A percentile compares a stretch with the other conserved stretches of the same genome.
Evolutionary conservation across 495 filamentous ascomycete species (phyloP).

Genomic region (Penicillium goetzii): DNA sequence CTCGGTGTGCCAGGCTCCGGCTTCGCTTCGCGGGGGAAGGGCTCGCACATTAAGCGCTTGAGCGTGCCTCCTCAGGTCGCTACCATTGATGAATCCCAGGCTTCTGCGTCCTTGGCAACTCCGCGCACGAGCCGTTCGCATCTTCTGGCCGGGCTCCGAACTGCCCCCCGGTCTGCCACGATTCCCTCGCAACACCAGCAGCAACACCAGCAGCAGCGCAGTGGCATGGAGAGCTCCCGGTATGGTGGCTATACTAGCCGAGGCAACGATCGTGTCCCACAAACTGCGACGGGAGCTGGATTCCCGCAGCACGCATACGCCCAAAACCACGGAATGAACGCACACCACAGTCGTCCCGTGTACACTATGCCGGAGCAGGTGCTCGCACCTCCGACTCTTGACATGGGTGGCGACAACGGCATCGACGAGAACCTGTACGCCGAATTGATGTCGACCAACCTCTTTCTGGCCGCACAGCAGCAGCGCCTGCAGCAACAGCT

Average conservation of each 20-base stretch:
- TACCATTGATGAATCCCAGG: constrained; percentile 67
- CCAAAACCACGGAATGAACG: constrained; percentile 46
- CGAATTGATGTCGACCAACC: constrained; percentile 80
- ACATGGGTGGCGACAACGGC: constrained; percentile 63
- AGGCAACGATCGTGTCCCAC: constrained; percentile 55
- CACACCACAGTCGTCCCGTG: constrained; percentile 55
- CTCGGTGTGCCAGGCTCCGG: constrained; percentile 76
- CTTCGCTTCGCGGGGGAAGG: constrained; percentile 81
- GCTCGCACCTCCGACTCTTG: constrained; percentile 78
- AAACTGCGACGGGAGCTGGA: constrained; percentile 63
- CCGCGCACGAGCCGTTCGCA: constrained; percentile 94
- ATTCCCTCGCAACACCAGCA: constrained; percentile 62
- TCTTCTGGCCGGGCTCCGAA: constrained; percentile 89
- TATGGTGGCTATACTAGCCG: constrained; percentile 47
- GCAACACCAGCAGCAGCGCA: constrained; percentile 44
- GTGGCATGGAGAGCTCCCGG: constrained; percentile 50
- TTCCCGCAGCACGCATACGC: constrained; percentile 57
- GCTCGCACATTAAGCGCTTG: constrained; percentile 83
- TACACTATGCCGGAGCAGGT: constrained; percentile 81
- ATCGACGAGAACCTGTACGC: constrained; percentile 84
- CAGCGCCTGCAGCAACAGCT: constrained; percentile 75
- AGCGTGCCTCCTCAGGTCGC: constrained; percentile 64
- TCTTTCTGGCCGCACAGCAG: constrained; percentile 86
- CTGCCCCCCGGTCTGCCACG: constrained; percentile 84
- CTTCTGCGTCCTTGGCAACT: constrained; percentile 60